Evolutionary conservation across 108 stramenopile genomes (phyloP).

Genomic region (Pseudonitzschia multistriata): DNA sequence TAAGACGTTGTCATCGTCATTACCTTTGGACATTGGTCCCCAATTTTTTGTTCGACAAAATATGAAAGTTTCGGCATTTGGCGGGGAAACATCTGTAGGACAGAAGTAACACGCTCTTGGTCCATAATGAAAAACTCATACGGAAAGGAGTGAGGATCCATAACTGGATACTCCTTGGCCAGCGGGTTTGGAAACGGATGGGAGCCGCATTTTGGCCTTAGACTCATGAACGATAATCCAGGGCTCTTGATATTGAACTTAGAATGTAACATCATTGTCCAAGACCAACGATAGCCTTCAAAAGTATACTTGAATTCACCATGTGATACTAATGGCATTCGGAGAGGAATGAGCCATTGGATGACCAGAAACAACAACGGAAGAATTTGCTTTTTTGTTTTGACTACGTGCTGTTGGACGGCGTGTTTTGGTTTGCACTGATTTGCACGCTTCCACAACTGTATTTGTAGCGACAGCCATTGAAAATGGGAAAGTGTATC

Average conservation of each 20-base stretch:
- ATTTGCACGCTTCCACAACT: neutral
- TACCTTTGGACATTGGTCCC: neutral
- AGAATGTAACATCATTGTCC: constrained; percentile 8
- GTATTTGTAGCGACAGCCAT: neutral
- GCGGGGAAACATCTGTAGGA: constrained; percentile 1
- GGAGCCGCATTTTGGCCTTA: neutral
- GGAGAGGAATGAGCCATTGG: constrained; percentile 14
- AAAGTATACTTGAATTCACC: constrained; percentile 2
- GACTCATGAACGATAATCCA: constrained; percentile 4
- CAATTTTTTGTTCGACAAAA: no score
- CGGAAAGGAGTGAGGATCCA: neutral
- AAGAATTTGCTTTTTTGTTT: neutral
- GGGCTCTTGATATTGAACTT: neutral
- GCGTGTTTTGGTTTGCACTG: neutral
- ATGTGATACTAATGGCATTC: constrained; percentile 4
- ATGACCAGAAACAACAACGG: neutral
- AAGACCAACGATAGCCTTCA: constrained; percentile 12
- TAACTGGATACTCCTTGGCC: neutral
- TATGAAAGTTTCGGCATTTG: constrained; percentile 13
- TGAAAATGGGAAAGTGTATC: constrained; percentile 1
- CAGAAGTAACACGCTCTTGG: neutral
- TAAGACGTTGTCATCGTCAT: neutral
- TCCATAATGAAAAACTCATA: neutral
- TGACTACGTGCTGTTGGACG: neutral
- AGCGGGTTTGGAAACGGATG: neutral